These are phyloP conservation scores for Dictyostelium brefeldianum DNA, from an alignment of 78 protist genomes.

Conservation along the genomic window DNA sequence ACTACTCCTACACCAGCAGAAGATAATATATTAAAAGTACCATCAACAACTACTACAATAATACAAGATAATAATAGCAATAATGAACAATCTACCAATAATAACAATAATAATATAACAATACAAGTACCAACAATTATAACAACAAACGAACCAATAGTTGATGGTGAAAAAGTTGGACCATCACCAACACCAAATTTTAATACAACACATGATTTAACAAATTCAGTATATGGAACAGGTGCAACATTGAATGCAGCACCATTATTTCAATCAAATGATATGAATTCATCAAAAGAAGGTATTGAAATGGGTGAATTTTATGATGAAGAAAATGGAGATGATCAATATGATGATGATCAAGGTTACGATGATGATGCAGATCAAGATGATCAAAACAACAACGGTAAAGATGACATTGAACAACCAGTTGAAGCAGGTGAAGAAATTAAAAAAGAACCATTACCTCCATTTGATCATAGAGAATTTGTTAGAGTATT, in stretches of 20 bases:
- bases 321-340: conserved; percentile 14
- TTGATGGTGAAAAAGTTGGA: neutral
- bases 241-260: conserved; percentile 3
- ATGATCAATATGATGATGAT: neutral
- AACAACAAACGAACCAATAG: neutral
- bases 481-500: neutral
- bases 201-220: neutral
- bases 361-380: neutral
- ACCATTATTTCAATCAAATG: neutral
- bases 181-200: conserved; percentile 23
- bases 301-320: conserved; percentile 33
- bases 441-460: conserved; percentile 38
- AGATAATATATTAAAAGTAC: neutral
- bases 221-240: neutral
- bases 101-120: neutral
- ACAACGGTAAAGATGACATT: conserved; percentile 1
- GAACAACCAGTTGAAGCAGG: conserved; percentile 32
- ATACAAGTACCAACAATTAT: neutral
- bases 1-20: neutral
- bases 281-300: conserved; percentile 9
- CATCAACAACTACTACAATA: neutral
- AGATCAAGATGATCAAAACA: neutral
- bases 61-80: neutral
- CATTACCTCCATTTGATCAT: conserved; percentile 23
- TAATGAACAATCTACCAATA: neutral